Conservation (phyloP, 1,284 basidiomycete species). For the Rhodotorula sp. region DNA sequence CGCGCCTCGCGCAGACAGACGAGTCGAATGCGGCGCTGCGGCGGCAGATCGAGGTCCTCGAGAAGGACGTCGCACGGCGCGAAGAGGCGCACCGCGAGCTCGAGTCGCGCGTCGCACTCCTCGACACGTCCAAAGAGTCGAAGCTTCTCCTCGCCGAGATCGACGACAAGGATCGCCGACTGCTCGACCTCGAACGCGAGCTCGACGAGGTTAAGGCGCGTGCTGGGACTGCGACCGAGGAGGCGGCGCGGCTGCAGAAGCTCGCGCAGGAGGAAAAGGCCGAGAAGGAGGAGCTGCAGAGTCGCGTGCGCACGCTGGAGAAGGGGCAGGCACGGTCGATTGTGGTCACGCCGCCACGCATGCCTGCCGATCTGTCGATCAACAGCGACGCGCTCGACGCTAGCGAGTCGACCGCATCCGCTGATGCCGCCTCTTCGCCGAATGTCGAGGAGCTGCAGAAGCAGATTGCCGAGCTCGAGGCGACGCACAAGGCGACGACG, state of each 20-base stretch:
- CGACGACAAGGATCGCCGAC: slow-evolving; percentile 71
- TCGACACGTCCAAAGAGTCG: slow-evolving; percentile 63
- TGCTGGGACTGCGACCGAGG: slow-evolving; percentile 65
- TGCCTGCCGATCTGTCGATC: slow-evolving; percentile 22
- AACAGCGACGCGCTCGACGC: slow-evolving; percentile 9
- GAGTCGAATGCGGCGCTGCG: slow-evolving; percentile 69
- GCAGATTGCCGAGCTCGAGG: slow-evolving; percentile 36
- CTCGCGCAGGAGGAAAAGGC: slow-evolving; percentile 34
- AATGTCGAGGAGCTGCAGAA: slow-evolving; percentile 17
- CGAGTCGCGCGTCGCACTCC: slow-evolving; percentile 67
- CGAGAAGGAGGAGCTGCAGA: slow-evolving; percentile 36
- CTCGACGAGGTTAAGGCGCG: slow-evolving; percentile 72
- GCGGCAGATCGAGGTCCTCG: slow-evolving; percentile 71
- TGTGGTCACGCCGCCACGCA: slow-evolving; percentile 33
- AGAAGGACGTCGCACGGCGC: slow-evolving; percentile 70
- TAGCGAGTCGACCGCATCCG: too few relatives aligned
- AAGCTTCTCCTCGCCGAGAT: slow-evolving; percentile 66
- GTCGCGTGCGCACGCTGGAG: slow-evolving; percentile 31
- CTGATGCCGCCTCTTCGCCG: slow-evolving; percentile 20
- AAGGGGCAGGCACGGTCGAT: slow-evolving; percentile 1
- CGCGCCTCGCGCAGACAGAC: slow-evolving; percentile 74
- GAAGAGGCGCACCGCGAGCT: slow-evolving; percentile 67
- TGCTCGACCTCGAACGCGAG: slow-evolving; percentile 72
- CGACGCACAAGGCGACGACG: slow-evolving; percentile 67
- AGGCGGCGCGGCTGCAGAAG: slow-evolving; percentile 61